Conservation (phyloP, 208 protist species). For the Angomonas deanei region DNA sequence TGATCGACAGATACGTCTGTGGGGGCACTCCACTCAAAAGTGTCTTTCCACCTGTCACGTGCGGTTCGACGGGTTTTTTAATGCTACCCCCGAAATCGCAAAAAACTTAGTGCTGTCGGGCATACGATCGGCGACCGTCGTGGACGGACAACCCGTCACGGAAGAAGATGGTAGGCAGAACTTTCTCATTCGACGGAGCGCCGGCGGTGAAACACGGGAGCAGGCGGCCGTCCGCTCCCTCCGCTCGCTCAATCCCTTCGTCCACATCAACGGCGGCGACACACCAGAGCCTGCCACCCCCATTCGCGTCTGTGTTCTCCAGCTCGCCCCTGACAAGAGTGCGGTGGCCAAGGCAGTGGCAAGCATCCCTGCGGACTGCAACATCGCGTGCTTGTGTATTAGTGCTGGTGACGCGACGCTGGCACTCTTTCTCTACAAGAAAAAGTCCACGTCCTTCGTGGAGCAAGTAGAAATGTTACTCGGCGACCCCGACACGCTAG, state of each 20-base stretch:
- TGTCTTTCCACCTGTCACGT: constrained; percentile 65
- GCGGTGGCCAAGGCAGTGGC: background rate
- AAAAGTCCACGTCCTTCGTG: constrained; percentile 5
- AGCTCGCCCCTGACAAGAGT: background rate
- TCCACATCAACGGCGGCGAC: constrained; percentile 10
- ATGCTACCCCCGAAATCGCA: constrained; percentile 61
- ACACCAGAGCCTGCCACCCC: background rate
- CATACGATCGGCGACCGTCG: constrained; percentile 49
- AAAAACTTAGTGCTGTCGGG: constrained; percentile 93
- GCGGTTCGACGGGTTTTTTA: constrained; percentile 41
- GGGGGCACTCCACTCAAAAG: constrained; percentile 87
- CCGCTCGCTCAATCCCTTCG: constrained; percentile 42
- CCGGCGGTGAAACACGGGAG: constrained; percentile 15
- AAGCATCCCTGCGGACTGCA: background rate
- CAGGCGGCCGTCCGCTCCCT: constrained; percentile 16
- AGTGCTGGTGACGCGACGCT: constrained; percentile 11
- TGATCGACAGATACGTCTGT: constrained; percentile 92
- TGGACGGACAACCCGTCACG: constrained; percentile 23
- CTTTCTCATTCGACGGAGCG: constrained; percentile 54
- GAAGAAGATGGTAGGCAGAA: constrained; percentile 25
- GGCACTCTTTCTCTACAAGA: constrained; percentile 27
- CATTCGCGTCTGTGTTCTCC: background rate
- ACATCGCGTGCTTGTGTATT: constrained; percentile 3
- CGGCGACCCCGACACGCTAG: constrained; percentile 13
- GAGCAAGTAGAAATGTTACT: constrained; percentile 29